Evolutionary conservation across 139 green algal genomes (phyloP).

Genomic region (Astrephomene gubernaculifera): DNA sequence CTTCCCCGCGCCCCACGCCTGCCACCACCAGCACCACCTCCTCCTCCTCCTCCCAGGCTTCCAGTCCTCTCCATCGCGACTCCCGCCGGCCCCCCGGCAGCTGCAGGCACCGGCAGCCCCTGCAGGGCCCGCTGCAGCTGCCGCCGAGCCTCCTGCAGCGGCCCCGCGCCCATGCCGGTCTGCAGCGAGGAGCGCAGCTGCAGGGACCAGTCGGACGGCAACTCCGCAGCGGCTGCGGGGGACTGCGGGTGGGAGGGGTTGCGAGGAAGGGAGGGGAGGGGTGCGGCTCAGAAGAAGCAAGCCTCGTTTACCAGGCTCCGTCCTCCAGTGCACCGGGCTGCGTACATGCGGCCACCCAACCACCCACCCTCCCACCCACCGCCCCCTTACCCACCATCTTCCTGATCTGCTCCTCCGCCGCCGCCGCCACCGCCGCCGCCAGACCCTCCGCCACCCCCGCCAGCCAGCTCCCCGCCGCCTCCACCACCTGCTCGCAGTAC

Average conservation of each 20-base stretch:
- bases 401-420: constrained; percentile 15
- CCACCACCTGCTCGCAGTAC: constrained; percentile 14
- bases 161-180: not conserved
- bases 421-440: constrained; percentile 29
- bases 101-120: not conserved
- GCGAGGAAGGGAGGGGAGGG: too few relatives aligned
- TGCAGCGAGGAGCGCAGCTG: constrained; percentile 19
- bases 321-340: too few relatives aligned
- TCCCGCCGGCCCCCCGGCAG: not conserved
- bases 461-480: constrained; percentile 21
- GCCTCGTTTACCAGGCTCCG: too few relatives aligned
- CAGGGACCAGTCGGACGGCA: constrained; percentile 5
- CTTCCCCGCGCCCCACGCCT: not conserved
- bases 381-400: not conserved
- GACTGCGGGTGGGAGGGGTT: constrained; percentile 1
- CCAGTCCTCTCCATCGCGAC: not conserved
- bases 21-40: constrained; percentile 4
- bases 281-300: too few relatives aligned
- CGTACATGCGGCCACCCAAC: too few relatives aligned
- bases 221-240: not conserved
- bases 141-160: not conserved
- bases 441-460: constrained; percentile 9
- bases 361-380: not conserved
- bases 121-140: constrained; percentile 15
- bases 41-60: not conserved